Evolutionary conservation across 768 basidiomycete genomes (phyloP), one percentile per base, ranked within the genome.

Genomic region (Sarcomyxa edulis): DNA sequence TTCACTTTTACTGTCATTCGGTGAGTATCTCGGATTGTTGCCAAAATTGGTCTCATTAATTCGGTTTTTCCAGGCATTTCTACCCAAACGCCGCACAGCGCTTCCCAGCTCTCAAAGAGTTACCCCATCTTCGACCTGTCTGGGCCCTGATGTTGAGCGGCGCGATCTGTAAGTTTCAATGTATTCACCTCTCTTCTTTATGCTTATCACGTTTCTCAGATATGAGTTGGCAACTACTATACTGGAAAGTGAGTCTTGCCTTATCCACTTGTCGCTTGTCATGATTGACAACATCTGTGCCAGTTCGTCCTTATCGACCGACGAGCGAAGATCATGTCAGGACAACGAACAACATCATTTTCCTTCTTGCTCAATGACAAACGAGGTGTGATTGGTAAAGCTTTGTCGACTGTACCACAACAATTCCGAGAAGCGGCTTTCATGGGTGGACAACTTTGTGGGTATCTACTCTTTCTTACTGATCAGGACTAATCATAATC

Each of bases 1-100:
- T 78, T 95, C 45, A 81, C 84, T 3, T 88, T 99, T 50, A 93
- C 90, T 10, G 84, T 93, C 16, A 92, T 98, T 39, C 72, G 88
- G 89, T 87, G 46, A 22, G 79, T 60, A 23, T 48, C 14, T 19
- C 26, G n/a, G n/a, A n/a, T n/a, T n/a, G n/a, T n/a, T n/a, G n/a
- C n/a, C n/a, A n/a, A n/a, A n/a, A n/a, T 11, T 27, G 35, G 14
- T 21, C 36, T 25, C 16, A 23, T 19, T 27, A 18, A 9, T 18
- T 44, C 2, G 25, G 22, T 33, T 23, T 32, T 22, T 19, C 5
- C 23, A 94, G 92, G 14, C 95, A 98, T 58, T 90, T 82, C 60
- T 96, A 96, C 59, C 85, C 86, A 0, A 67, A 79, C 48, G 81
- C 86, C 4, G 78, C 78, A 39, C 59, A 65, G 14, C 81, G 91